Base-by-base conservation (phyloP, 164 flowering plant species). In the Akebia trifoliata region DNA sequence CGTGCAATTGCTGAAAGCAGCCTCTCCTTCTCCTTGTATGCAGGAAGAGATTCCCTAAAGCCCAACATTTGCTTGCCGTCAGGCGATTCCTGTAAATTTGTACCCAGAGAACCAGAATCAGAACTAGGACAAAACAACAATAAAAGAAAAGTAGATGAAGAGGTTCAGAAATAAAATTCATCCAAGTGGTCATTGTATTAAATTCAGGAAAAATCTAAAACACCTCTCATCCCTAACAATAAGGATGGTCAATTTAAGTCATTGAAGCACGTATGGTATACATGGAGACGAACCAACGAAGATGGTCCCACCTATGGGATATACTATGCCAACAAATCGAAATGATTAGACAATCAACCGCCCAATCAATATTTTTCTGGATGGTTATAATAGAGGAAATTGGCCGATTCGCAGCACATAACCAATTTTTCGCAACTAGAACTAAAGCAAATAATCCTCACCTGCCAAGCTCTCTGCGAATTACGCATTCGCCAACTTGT, bases 381-480 rank as follows among this genome's bases (percentile, higher is more conserved):
- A 2, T 0, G 0, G 25, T 14, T 29, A 9, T 20, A 26, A 46
- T 26, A 9, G 15, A 22, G 40, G 8, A 37, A 17, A 57, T 17
- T 8, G 24, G 12, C 22, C 26, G 17, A 8, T 9, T 29, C 10
- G 22, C 50, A 60, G 6, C 18, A 29, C 40, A 3, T 5, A 42
- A n/a, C 24, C 11, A 45, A 22, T n/a, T 4, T 10, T n/a, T 34
- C 10, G 1, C 15, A 59, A 36, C 4, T 7, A 6, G 14, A 31
- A 25, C 14, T 2, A 29, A 11, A 29, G 15, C 34, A 63, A 55
- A 57, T 18, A 47, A 55, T 10, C 12, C 35, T 54, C 51, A 61
- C 71, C 71, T 86, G 85, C 97, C 97, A 94, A 61, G 89, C 67
- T 73, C 92, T 80, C 75, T 94, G 99, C 80, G 84, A 78, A 72